These are phyloP conservation scores for Candida schatavii DNA, from an alignment of 805 yeast genomes.

Conservation along the genomic window DNA sequence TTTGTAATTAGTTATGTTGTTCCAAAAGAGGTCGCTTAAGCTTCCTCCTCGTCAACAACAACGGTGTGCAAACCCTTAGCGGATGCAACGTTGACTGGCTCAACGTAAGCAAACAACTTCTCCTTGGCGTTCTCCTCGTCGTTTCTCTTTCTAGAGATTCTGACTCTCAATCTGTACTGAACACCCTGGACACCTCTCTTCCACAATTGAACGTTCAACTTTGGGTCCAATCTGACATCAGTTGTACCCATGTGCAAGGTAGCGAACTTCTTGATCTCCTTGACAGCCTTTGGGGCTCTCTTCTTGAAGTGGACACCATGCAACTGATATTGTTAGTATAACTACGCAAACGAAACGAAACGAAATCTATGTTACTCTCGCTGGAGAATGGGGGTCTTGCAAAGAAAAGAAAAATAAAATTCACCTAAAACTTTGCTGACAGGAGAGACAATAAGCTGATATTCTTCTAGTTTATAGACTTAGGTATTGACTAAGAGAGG, in stretches of 20 bases:
- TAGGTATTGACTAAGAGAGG: neutral
- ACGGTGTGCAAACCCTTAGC: constrained; percentile 97
- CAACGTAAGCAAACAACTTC: constrained; percentile 96
- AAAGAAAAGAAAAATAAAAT: constrained; percentile 2
- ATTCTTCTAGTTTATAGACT: constrained; percentile 1
- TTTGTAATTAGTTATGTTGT: constrained; percentile 4
- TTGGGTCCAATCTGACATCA: constrained; percentile 99
- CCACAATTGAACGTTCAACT: constrained; percentile 98
- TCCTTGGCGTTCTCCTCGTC: constrained; percentile 99
- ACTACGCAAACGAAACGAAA: neutral
- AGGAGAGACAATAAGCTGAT: too few relatives aligned
- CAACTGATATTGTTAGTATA: constrained; percentile 62
- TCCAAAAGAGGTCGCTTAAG: constrained; percentile 22
- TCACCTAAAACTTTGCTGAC: too few relatives aligned
- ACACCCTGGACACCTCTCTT: constrained; percentile 99
- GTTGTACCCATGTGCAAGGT: constrained; percentile 98
- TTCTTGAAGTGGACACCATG: constrained; percentile 99
- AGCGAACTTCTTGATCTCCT: constrained; percentile 98
- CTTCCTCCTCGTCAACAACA: constrained; percentile 86
- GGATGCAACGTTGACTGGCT: constrained; percentile 91
- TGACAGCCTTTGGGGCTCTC: constrained; percentile 99
- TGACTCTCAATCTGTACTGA: constrained; percentile 96
- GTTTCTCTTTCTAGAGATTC: constrained; percentile 99
- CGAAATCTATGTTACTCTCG: neutral
- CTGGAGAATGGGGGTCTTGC: neutral